Evolutionary conservation across 345 rosid genomes (phyloP), one percentile per base, ranked within the genome.

Genomic region (Populus simonii): DNA sequence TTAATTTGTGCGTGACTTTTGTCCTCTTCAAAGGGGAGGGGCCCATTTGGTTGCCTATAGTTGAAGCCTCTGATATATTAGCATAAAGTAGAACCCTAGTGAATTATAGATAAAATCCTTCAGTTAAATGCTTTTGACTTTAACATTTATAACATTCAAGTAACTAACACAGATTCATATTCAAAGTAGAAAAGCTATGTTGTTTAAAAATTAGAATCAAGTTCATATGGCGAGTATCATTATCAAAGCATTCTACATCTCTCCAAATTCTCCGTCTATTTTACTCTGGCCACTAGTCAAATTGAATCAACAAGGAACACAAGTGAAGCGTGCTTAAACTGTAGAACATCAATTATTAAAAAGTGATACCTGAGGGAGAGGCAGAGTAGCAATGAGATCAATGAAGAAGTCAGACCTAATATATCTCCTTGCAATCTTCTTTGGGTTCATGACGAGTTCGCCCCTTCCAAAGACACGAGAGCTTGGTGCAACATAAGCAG

Each of bases 401-500:
- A 92, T 84, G 82, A 88, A 88, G 89, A 95, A 95, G 78, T 91
- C 96, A 36, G 97, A 88, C 74, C 88, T 88, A 61, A 93, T 78
- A 83, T 95, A 95, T 81, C 87, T 89, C 84, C 77, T 65, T 18
- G 97, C 94, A 70, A 92, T 91, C 79, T 85, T 85, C 87, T 90
- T 90, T 1, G 98, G 90, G 80, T 93, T 95, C 98, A 89, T 93
- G 67, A 94, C 98, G 77, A 94, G 93, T 78, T 94, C 98, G 61
- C 98, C 98, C 90, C 94, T 90, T 49, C 97, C 97, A 80, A 94
- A 94, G 51, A 94, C 93, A 66, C 97, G 85, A 82, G 97, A 85
- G 79, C 90, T 92, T 1, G 97, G 97, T 0, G 98, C 97, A 15
- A 93, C 82, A 74, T 86, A 94, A 76, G 95, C 98, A 1, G 98